Evolutionary conservation across 1,284 basidiomycete species (phyloP).

Genomic region (Malassezia cuniculi): DNA sequence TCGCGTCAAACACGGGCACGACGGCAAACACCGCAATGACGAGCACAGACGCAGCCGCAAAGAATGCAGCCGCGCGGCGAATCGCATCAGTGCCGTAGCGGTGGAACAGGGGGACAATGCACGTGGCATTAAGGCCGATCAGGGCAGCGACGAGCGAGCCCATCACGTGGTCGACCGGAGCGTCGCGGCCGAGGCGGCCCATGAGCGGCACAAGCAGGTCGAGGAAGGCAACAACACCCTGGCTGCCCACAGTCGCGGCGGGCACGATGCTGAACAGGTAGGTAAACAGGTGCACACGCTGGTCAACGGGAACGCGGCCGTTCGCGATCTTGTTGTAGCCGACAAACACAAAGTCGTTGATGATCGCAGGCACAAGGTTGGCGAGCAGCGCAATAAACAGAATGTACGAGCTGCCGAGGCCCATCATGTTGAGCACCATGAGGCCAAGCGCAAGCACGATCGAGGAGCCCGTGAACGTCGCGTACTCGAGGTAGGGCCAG

Average conservation of each 20-base stretch:
- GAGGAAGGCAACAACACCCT: conserved; percentile 59
- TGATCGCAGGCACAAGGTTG: conserved; percentile 3
- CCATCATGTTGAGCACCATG: conserved; percentile 50
- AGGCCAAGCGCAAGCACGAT: conserved; percentile 28
- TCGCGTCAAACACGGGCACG: conserved; percentile 61
- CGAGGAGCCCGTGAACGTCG: conserved; percentile 21
- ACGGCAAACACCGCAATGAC: conserved; percentile 55
- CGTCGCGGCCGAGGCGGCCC: conserved; percentile 47
- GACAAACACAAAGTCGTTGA: conserved; percentile 37
- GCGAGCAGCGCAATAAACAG: conserved; percentile 53
- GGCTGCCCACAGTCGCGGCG: conserved; percentile 58
- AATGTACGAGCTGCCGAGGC: conserved; percentile 59
- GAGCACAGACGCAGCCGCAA: conserved; percentile 49
- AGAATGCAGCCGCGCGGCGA: conserved; percentile 49
- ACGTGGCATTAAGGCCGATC: conserved; percentile 52
- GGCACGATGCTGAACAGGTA: conserved; percentile 44
- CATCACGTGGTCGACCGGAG: conserved; percentile 70
- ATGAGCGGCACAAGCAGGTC: conserved; percentile 84
- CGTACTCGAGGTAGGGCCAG: conserved; percentile 36
- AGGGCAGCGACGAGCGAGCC: conserved; percentile 54
- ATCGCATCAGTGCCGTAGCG: conserved; percentile 51
- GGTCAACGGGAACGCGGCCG: conserved; percentile 22
- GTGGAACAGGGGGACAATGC: conserved; percentile 56
- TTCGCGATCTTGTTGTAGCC: conserved; percentile 26
- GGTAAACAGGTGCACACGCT: conserved; percentile 25